phyloP scores from a whole-genome alignment of 805 yeast genomes.

The Kregervanrija delftensis region DNA sequence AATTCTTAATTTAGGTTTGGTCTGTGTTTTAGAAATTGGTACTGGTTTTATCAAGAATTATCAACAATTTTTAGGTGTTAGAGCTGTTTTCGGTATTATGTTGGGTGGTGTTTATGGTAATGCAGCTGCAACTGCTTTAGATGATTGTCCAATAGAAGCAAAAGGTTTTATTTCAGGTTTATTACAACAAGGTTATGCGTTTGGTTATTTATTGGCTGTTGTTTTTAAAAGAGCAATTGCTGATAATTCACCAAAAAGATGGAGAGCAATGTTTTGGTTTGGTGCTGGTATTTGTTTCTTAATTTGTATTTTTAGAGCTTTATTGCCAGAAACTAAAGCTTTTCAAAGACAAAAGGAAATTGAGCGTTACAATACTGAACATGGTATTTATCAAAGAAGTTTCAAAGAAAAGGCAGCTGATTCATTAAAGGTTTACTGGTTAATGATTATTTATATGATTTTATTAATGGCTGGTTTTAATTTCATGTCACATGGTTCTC shows the following conservation, averaged over 20 bases:
- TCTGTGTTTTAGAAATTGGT: constrained; percentile 52
- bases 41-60: constrained; percentile 55
- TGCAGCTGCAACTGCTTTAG: constrained; percentile 47
- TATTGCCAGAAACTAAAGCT: constrained; percentile 47
- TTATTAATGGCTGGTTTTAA: constrained; percentile 58
- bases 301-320: constrained; percentile 35
- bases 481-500: constrained; percentile 57
- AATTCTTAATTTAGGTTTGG: constrained; percentile 36
- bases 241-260: constrained; percentile 41
- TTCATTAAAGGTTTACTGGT: constrained; percentile 47
- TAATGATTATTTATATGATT: constrained; percentile 48
- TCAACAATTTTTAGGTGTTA: constrained; percentile 51
- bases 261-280: constrained; percentile 68
- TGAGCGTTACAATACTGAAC: constrained; percentile 25
- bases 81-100: constrained; percentile 56
- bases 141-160: constrained; percentile 45
- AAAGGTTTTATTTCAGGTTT: constrained; percentile 58
- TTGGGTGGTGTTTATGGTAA: constrained; percentile 54
- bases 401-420: constrained; percentile 27
- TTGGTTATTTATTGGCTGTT: constrained; percentile 61
- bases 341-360: constrained; percentile 36
- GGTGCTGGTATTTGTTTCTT: constrained; percentile 51
- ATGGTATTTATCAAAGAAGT: constrained; percentile 26
- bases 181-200: constrained; percentile 76
- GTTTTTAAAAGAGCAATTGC: constrained; percentile 59